Evolutionary conservation across 306 rosid genomes (phyloP).

Genomic region (Vicia faba): DNA sequence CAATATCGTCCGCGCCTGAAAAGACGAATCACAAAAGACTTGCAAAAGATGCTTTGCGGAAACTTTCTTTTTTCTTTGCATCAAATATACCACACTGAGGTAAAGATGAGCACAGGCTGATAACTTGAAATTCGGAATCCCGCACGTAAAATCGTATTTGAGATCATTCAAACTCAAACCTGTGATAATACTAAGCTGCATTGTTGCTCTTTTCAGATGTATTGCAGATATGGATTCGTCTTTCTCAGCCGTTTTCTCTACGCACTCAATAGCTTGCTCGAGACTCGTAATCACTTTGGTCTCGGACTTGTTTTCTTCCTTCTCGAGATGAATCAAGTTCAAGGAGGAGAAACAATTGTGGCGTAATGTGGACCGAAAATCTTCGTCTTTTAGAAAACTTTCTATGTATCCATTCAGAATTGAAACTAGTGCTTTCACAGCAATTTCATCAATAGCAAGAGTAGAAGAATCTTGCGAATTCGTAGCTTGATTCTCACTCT

Average conservation of each 20-base stretch:
- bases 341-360: conserved; percentile 61
- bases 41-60: conserved; percentile 85
- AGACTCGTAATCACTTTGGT: conserved; percentile 61
- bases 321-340: conserved; percentile 40
- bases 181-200: conserved; percentile 70
- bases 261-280: conserved; percentile 71
- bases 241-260: conserved; percentile 55
- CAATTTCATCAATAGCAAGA: conserved; percentile 50
- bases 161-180: conserved; percentile 64
- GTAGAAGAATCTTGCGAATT: conserved; percentile 17
- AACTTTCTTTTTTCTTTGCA: conserved; percentile 58
- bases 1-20: conserved; percentile 63
- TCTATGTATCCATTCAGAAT: conserved; percentile 65
- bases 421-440: conserved; percentile 67
- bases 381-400: conserved; percentile 62
- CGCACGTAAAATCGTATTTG: conserved; percentile 54
- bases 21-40: conserved; percentile 73
- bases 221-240: conserved; percentile 51
- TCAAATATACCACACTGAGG: conserved; percentile 68
- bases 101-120: conserved; percentile 94
- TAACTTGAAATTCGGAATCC: conserved; percentile 62
- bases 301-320: conserved; percentile 44
- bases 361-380: conserved; percentile 52
- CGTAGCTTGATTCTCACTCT: conserved; percentile 13
- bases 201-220: conserved; percentile 54